Base-by-base conservation (phyloP, 1,284 basidiomycete genomes). In the Hymenochaete sp. region DNA sequence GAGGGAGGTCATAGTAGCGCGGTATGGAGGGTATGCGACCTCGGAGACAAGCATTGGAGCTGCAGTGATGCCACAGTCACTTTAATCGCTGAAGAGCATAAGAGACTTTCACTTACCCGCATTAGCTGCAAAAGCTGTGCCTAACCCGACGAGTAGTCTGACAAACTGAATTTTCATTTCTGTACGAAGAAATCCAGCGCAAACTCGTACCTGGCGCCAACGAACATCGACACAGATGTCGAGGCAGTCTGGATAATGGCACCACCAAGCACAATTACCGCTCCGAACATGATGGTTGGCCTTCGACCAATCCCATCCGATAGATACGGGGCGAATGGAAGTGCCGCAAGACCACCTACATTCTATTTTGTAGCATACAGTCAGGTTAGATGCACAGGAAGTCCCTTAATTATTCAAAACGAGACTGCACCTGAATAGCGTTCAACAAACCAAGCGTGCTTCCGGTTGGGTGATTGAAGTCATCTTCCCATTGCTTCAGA, bases 161-260 rank as follows among this genome's bases (percentile, higher is more conserved):
- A 36, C 39, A 56, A 16, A 37, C 16, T 11, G 10, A 16, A 8
- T 38, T 32, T 13, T 33, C 24, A 11, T 21, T 19, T 26, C 14
- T 16, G 19, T 16, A 38, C 26, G 18, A 33, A 25, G 16, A 32
- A 37, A 28, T 26, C 9, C 13, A 28, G 22, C n/a, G 1, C 27
- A 33, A 27, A 40, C 10, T 16, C 64, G 31, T 53, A 75, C 72
- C 82, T 75, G 59, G 82, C 77, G 50, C 79, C 81, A 55, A 89
- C 83, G 66, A 90, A 90, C 82, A 87, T 86, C 54, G 75, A 73
- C 16, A 86, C 72, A 46, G 76, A 82, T 50, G 77, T 71, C 29
- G 82, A 67, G n/a, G 79, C 77, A 3, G 78, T 77, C 55, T 86
- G 84, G 31, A 86, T 47, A 25, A 72, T 76, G n/a, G 77, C 79